Evolutionary conservation across 2,329 filamentous ascomycete species (phyloP), one percentile per base, ranked within the genome.

Genomic region (Colletotrichum chrysophilum): DNA sequence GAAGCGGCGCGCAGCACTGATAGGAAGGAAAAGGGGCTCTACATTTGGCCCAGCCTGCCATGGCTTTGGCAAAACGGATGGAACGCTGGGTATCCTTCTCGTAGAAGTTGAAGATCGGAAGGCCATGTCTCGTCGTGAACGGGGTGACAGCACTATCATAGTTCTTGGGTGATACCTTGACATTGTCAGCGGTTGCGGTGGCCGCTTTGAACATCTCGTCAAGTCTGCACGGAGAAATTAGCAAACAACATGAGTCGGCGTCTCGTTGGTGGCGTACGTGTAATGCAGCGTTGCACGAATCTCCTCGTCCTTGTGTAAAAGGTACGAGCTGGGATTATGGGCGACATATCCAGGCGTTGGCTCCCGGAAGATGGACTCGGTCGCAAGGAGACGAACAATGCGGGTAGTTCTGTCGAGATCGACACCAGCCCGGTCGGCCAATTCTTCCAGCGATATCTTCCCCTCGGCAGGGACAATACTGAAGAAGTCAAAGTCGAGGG

Each of bases 401-500:
- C 81, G 81, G 10, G 56, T 34, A 1, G 75, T 66, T 6, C 80
- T 75, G 32, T 82, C 81, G 1, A 62, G 26, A 48, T 82, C 79
- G 8, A 81, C 24, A 1, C 78, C 77, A 4, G 78, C 77, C 13
- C 78, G 78, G 2, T 69, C 5, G 0, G 79, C 80, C 26, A 83
- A 71, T 4, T 79, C 76, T 2, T 70, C 28, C 6, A 82, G 3
- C 2, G 43, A 72, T 2, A 83, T 79, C 0, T 73, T 76, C 0
- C 77, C 73, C 7, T 77, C 61, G 3, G 38, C 30, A 1, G 79
- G 79, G 4, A 83, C 77, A 0, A 80, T 21, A 3, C 38, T 62
- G 72, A 82, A 83, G 56, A 83, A 81, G 4, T 78, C 36, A 56
- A 81, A 82, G 6, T 81, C 77, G 3, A 81, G 71, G 5, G 78